A percentile compares a stretch with the other conserved stretches of the same genome.
Conservation (phyloP, 208 protist genomes). For the Strigomonas culicis region DNA sequence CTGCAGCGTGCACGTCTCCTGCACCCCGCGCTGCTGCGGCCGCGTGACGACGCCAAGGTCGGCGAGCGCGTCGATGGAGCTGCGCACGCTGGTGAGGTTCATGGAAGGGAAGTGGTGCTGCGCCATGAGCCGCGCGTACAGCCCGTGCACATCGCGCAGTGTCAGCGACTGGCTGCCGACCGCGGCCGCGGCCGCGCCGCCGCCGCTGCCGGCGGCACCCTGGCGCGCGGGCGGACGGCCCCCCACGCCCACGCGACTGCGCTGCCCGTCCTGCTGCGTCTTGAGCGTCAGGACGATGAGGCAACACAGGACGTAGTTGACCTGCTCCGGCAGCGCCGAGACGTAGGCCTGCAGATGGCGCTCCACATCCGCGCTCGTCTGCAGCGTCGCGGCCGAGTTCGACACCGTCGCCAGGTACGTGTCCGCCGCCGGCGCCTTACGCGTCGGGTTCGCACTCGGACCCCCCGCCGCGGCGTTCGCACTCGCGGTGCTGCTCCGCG, state of each 20-base stretch:
- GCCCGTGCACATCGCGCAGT: constrained; percentile 50
- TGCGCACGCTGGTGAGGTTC: constrained; percentile 41
- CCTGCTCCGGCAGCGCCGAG: constrained; percentile 66
- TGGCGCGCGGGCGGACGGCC: constrained; percentile 15
- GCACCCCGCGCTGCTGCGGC: constrained; percentile 52
- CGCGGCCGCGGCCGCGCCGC: constrained; percentile 5
- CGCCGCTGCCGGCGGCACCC: no score
- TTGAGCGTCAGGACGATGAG: constrained; percentile 60
- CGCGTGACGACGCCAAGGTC: constrained; percentile 71
- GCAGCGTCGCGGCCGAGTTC: no score
- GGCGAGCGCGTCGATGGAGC: constrained; percentile 52
- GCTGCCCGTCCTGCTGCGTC: constrained; percentile 16
- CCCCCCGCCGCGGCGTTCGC: neutral
- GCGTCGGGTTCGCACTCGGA: neutral
- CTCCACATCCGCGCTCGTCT: constrained; percentile 37
- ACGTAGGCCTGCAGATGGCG: constrained; percentile 56
- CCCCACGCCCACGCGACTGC: constrained; percentile 20
- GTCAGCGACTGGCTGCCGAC: constrained; percentile 27
- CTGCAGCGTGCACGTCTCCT: constrained; percentile 58
- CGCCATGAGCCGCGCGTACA: constrained; percentile 70
- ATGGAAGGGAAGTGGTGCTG: constrained; percentile 64
- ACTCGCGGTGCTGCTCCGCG: constrained; percentile 14
- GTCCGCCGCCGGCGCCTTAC: neutral
- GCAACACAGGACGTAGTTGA: constrained; percentile 72
- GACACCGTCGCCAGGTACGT: constrained; percentile 47